Evolutionary conservation across 2,329 filamentous ascomycete genomes (phyloP), one percentile per base, ranked within the genome.

Genomic region (Diaporthe eres): DNA sequence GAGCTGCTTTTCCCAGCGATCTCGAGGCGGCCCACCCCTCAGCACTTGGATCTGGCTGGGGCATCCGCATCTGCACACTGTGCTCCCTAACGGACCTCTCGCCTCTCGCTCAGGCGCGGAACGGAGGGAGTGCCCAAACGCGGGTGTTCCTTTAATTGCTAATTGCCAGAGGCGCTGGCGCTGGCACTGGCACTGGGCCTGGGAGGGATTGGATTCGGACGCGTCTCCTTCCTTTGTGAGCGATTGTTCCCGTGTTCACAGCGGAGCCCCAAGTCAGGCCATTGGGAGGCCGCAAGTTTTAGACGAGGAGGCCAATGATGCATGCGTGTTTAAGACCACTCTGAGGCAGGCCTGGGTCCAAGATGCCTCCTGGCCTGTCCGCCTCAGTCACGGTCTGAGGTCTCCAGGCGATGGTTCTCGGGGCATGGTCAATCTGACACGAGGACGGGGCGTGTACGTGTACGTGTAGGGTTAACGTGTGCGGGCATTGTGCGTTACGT

Each of bases 371-470:
- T 65, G 42, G 61, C 15, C 61, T 34, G 25, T 65, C 9, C 25
- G 28, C 39, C 31, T 60, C 25, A 25, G 19, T 67, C 44, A 47
- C 42, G 44, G 44, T 49, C 61, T 37, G 25, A 67, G 61, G 42
- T n/a, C 25, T 68, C 37, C 37, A 44, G 58, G n/a, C n/a, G 37
- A 47, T 19, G 19, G 22, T 47, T 37, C 22, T 31, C 19, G 44
- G 47, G 34, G 47, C 47, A 53, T 65, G 63, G 63, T 68, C 47
- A 70, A 55, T 70, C 65, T 70, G 65, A 70, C 34, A 70, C 49
- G 65, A 70, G 22, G 53, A 68, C 22, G 15, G 31, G 63, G 22
- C 63, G 63, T 53, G 49, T 70, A 13, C 63, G 63, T 53, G 49
- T 70, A 13, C 44, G 47, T 28, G 47, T 70, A 22, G 34, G 34